These are phyloP conservation scores for Cicer bijugum DNA, from an alignment of 306 rosid genomes.

Conservation along the genomic window DNA sequence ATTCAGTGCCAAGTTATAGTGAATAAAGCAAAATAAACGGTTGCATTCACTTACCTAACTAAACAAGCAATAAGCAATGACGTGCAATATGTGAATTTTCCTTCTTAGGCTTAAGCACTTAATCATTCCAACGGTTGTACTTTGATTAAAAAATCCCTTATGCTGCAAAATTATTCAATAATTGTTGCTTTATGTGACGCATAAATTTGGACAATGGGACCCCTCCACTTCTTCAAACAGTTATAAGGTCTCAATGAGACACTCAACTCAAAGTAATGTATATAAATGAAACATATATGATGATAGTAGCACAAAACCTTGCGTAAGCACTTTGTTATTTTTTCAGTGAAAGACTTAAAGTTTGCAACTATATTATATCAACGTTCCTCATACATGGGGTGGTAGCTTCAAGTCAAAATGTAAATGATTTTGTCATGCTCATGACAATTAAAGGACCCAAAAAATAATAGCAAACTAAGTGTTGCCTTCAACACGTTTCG, in stretches of 20 bases:
- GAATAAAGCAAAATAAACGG: conserved; percentile 47
- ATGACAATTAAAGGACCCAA: conserved; percentile 3
- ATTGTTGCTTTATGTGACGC: conserved; percentile 35
- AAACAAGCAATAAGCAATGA: not conserved
- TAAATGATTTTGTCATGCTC: conserved; percentile 30
- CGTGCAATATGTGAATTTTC: conserved; percentile 23
- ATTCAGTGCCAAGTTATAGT: conserved; percentile 38
- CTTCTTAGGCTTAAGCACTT: conserved; percentile 30
- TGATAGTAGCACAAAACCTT: conserved; percentile 38
- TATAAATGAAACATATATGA: conserved; percentile 17
- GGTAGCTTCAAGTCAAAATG: conserved; percentile 32
- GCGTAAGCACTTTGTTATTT: conserved; percentile 47
- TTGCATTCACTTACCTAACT: conserved; percentile 28
- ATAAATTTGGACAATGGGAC: conserved; percentile 43
- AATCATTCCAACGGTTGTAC: conserved; percentile 40
- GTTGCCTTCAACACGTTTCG: conserved; percentile 40
- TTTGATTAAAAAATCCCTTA: conserved; percentile 10
- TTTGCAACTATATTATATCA: not conserved
- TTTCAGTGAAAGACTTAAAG: conserved; percentile 39
- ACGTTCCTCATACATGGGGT: conserved; percentile 43
- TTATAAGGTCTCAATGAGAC: not conserved
- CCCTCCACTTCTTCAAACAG: conserved; percentile 49
- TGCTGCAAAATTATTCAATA: conserved; percentile 37
- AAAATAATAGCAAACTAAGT: not conserved
- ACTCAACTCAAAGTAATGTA: conserved; percentile 13